phyloP scores from a whole-genome alignment of 1,284 basidiomycete species.

The Pascua guehoae region DNA sequence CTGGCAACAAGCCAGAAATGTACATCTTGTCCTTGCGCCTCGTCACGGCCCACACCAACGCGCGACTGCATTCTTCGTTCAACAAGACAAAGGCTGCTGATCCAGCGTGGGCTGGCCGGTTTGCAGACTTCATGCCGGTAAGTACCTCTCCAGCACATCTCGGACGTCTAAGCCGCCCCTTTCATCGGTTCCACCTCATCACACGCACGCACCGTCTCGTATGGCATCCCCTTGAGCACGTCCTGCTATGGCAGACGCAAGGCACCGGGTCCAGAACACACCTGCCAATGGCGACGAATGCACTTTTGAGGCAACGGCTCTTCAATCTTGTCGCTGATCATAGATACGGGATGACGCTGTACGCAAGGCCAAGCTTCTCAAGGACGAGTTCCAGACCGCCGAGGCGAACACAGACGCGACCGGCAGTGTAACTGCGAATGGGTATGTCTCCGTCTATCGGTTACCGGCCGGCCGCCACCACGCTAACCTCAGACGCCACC shows the following conservation, averaged over 20 bases:
- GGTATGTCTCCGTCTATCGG: background rate
- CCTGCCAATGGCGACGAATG: background rate
- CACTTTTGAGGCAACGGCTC: background rate
- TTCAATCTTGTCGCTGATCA: background rate
- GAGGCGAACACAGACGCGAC: background rate
- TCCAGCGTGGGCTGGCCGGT: conserved; percentile 27
- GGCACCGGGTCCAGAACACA: too few species aligned
- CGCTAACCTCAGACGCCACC: conserved; percentile 1
- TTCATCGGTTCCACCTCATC: too few species aligned
- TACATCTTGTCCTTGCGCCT: conserved; percentile 41
- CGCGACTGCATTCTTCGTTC: conserved; percentile 28
- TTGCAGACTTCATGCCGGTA: conserved; percentile 42
- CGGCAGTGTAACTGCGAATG: too few species aligned
- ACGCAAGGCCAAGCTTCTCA: conserved; percentile 36
- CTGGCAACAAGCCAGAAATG: conserved; percentile 34
- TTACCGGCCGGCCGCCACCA: background rate
- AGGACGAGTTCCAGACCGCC: conserved; percentile 27
- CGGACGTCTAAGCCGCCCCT: too few species aligned
- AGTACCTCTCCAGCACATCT: conserved; percentile 8
- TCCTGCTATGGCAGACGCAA: too few species aligned
- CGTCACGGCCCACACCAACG: conserved; percentile 26
- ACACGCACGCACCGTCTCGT: too few species aligned
- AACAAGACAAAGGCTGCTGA: conserved; percentile 28
- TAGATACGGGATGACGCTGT: conserved; percentile 39
- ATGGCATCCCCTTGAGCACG: too few species aligned